Base-by-base conservation (phyloP, 805 yeast genomes). In the Helenozyma rhizophorensis region DNA sequence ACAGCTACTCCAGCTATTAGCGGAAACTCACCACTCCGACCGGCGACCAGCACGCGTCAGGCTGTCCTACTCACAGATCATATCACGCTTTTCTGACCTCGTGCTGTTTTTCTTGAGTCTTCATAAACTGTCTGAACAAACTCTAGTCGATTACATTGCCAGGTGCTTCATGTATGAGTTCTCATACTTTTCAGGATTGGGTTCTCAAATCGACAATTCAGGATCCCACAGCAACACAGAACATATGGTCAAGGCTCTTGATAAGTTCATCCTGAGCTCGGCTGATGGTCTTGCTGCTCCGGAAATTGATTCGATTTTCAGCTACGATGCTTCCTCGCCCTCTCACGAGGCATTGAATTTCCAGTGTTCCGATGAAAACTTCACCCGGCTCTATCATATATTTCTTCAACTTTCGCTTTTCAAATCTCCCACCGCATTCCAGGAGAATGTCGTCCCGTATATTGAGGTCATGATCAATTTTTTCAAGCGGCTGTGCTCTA, bases 351-450 rank as follows among this genome's bases (percentile, higher is more conserved):
- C 39, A 11, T 39, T 53, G 21, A 31, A 43, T 5, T 47, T 54
- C 12, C 14, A 21, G 11, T 28, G 44, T 25, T 46, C 47, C 16
- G 53, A 52, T 26, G 33, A 39, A 5, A 36, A 34, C 17, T 49
- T 59, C 32, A 32, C 36, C 14, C 34, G 40, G 22, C 33, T 56
- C 2, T 58, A 58, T 34, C 40, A 39, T 6, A 30, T 43, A 5
- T 53, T 56, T 24, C 42, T 56, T 14, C 54, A 50, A 27, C 37
- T 58, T 2, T 40, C 53, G 14, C 38, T 47, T 19, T 37, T 40
- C 25, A 53, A 49, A 25, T 19, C 30, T 4, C 26, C 33, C 9
- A 36, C 33, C 9, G 13, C 28, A 7, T 25, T 37, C 8, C 11
- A n/a, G 16, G 34, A 33, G 21, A 54, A 46, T 14, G 35, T 34